Conservation (phyloP, 2,329 filamentous ascomycete species). For the Penicillium concentricum region DNA sequence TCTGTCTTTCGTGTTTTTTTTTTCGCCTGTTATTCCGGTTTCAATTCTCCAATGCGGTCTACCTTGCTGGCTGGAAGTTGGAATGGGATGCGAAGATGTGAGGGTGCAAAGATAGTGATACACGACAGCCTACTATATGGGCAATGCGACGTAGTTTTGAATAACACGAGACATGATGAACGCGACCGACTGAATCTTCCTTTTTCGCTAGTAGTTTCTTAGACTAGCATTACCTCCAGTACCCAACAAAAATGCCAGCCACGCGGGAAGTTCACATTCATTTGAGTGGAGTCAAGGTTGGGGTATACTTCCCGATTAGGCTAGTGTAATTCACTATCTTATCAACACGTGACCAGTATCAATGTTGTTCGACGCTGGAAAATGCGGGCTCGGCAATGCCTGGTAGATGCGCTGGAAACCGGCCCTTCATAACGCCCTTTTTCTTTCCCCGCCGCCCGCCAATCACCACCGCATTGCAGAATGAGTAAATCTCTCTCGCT, state of each 20-base stretch:
- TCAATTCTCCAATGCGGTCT: not conserved
- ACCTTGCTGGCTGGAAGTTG: not conserved
- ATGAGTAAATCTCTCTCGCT: conserved; percentile 22
- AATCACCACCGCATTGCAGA: conserved; percentile 35
- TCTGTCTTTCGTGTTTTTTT: conserved; percentile 13
- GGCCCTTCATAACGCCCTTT: conserved; percentile 42
- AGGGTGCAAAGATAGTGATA: conserved; percentile 1
- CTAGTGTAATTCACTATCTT: not conserved
- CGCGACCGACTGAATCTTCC: not conserved
- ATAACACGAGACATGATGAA: conserved; percentile 11
- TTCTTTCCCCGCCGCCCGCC: conserved; percentile 30
- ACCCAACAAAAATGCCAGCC: not conserved
- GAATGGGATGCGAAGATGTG: conserved; percentile 1
- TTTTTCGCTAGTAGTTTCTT: not conserved
- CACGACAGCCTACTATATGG: conserved; percentile 8
- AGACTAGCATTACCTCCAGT: not conserved
- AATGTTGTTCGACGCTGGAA: conserved; percentile 7
- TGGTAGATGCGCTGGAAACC: conserved; percentile 34
- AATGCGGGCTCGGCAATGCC: conserved; percentile 18
- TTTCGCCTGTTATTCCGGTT: conserved; percentile 15
- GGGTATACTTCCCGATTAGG: not conserved
- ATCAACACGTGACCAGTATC: conserved; percentile 24
- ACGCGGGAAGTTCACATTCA: not conserved
- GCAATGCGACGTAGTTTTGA: conserved; percentile 8
- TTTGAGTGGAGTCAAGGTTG: not conserved